Base-by-base conservation (phyloP, 169 alveolate species). In the Plasmodium chabaudi region DNA sequence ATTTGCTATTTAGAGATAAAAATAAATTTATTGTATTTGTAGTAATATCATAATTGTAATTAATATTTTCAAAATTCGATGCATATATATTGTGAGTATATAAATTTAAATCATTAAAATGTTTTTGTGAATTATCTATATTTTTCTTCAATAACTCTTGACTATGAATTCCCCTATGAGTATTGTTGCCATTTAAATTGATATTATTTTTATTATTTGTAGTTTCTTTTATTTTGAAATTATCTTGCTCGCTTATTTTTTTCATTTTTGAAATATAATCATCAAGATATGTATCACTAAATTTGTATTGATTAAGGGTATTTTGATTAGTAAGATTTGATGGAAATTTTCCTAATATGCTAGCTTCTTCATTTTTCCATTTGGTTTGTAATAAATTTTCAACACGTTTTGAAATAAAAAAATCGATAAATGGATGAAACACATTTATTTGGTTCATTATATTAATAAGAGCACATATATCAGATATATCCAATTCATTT, bases 371-470 rank as follows among this genome's bases (percentile, higher is more conserved):
- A 19, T 27, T 23, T 60, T 15, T 57, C 59, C 65, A 63, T 23
- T n/a, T 68, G 19, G 9, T 49, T 56, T 25, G 53, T 59, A 82
- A 47, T 25, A 82, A 15, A 23, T 44, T 42, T 68, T 86, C 87
- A n/a, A 86, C 53, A 0, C 75, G 87, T 51, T 69, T 86, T 19
- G 91, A 69, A 10, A 86, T 86, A 51, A 51, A 86, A 49, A 86
- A 86, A 49, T 86, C 91, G 5, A 61, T 9, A 42, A 86, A 86
- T 5, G 86, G 59, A 2, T 86, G 87, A 49, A 57, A 70, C 27
- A 57, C 60, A 53, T 86, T 86, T 23, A 86, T 86, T 72, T 57
- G 17, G 23, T 12, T 59, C 63, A 86, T 60, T n/a, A 47, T 13
- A 19, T 55, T 86, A 34, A 70, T 47, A 23, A 86, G 60, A 27